Evolutionary conservation across 257 asterid genomes (phyloP), one percentile per base, ranked within the genome.

Genomic region (Marsdenia floribunda): DNA sequence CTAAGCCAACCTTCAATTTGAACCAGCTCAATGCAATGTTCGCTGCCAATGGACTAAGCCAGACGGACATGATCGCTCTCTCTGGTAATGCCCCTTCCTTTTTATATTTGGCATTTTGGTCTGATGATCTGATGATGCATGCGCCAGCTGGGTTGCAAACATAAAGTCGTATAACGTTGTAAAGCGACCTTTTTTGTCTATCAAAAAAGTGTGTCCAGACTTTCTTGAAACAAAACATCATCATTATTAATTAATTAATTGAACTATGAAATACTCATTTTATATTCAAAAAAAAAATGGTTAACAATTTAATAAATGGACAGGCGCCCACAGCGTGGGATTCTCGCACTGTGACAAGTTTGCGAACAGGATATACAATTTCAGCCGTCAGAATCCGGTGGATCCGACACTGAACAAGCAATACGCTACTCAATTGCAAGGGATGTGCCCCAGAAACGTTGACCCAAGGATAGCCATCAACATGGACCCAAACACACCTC

Each of bases 1-100:
- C 98, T 4, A 68, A 88, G 47, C 90, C 97, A 46, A 76, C 77
- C 22, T 88, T 93, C 86, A 84, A 86, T 80, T 73, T 93, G 84
- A 29, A 88, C 71, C 94, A 89, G 72, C 93, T 89, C 6, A 93
- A 85, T 67, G 8, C 82, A 47, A 81, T 91, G 93, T 93, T 93
- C 80, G 82, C 87, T 18, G 71, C 89, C 14, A 83, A 71, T 71
- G 92, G 94, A 46, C 80, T 91, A 1, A 26, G 76, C 73, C 97
- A 88, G 79, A 54, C 80, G 0, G 97, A 93, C 81, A 86, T 93
- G 97, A 89, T 93, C 63, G 98, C 98, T 71, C 94, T 93, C 69
- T 91, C 97, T n/a, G 96, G 98, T 93, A 77, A 75, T 2, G 55
- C 24, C 57, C 8, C 15, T 38, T 3, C 2, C 16, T 13, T 6